phyloP scores from a whole-genome alignment of 176 grass and related monocot genomes.

The Hsuehochloa calcarea region DNA sequence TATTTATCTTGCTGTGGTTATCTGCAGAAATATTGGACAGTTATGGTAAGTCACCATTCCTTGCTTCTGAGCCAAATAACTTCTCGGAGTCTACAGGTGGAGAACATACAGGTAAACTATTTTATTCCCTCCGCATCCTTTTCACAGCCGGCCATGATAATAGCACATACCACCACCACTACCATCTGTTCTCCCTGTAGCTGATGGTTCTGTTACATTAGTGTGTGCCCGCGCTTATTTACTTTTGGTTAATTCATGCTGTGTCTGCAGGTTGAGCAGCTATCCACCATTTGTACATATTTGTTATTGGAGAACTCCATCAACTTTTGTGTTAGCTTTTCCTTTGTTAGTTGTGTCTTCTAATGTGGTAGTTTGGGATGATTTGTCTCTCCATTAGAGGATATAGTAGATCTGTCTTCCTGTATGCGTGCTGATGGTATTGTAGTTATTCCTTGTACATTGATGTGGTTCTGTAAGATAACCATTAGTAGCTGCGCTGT shows the following conservation, averaged over 20 bases:
- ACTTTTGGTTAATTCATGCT: neutral
- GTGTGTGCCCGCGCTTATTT: neutral
- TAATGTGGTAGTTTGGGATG: conserved; percentile 21
- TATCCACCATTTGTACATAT: conserved; percentile 35
- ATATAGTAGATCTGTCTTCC: neutral
- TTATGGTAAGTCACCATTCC: conserved; percentile 73
- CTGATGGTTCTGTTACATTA: conserved; percentile 1
- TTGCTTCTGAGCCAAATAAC: conserved; percentile 70
- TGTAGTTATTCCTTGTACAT: conserved; percentile 32
- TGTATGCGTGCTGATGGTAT: neutral
- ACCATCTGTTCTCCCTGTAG: neutral
- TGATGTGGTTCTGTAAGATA: conserved; percentile 26
- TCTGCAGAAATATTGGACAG: conserved; percentile 75
- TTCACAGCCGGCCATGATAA: neutral
- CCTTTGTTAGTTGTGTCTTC: neutral
- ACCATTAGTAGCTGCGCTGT: conserved; percentile 20
- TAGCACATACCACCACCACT: neutral
- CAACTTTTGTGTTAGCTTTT: conserved; percentile 16
- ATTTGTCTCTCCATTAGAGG: conserved; percentile 4
- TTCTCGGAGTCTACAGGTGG: conserved; percentile 76
- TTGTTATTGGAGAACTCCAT: conserved; percentile 22
- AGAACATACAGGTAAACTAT: conserved; percentile 48
- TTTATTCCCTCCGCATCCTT: neutral
- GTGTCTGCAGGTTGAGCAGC: conserved; percentile 37
- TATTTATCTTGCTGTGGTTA: conserved; percentile 12